Base-by-base conservation (phyloP, 2,329 filamentous ascomycete species). In the Colletotrichum liaoningense region DNA sequence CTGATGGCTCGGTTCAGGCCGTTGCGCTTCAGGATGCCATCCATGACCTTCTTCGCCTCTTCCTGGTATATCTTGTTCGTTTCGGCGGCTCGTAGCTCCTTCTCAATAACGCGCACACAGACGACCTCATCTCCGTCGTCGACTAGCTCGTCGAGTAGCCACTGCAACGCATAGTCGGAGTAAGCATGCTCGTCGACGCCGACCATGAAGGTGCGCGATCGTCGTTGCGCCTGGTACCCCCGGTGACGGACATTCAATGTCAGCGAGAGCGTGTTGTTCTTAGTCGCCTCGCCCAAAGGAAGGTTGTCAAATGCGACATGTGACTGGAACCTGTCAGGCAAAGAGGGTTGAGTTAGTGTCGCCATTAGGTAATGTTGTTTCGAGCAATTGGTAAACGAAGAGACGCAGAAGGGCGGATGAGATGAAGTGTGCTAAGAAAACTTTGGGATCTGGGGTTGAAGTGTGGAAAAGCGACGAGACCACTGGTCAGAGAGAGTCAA, bases 91-190 rank as follows among this genome's bases (percentile, higher is more conserved):
- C 93, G 93, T 64, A 92, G 89, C 75, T 96, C 94, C 80, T 94
- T 95, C 79, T 98, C 95, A 56, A 97, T 90, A 2, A 97, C 95
- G 65, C 94, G 90, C 62, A 98, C 89, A 82, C 95, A 98, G 9
- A 98, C 93, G 70, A 98, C 93, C 83, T 98, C 95, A 80, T 98
- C 95, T 22, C 95, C 95, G 79, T 98, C 95, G 78, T 98, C 95
- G 54, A 98, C 94, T 69, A 98, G 88, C 83, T 97, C 95, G 78
- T 97, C 94, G 52, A 98, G 90, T 63, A 98, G 88, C 95, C 95
- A 98, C 82, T 97, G 94, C 22, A 98, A 87, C 19, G 95, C 95
- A 83, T 96, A 97, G 75, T 97, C 94, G 7, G 95, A 97, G 82
- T 98, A 98, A 72, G 94, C 90, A 78, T 98, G 95, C 79, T 96